These are phyloP conservation scores for Paraleonurus japonicus DNA, from an alignment of 257 asterid genomes.

Conservation along the genomic window DNA sequence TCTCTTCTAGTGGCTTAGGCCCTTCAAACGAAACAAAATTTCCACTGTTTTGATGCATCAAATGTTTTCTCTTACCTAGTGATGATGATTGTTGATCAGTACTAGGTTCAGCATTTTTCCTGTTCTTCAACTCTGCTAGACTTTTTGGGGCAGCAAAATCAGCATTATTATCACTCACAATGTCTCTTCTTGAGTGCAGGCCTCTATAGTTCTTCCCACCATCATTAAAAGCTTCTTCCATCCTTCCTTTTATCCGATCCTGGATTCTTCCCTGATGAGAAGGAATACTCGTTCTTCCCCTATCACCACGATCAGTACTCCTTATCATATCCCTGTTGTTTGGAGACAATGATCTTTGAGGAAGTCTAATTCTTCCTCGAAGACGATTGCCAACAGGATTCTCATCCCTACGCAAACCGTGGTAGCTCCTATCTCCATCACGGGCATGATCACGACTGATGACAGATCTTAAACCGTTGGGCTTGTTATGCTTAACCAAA, in stretches of 20 bases:
- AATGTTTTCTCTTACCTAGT: constrained; percentile 68
- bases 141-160: constrained; percentile 72
- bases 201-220: constrained; percentile 47
- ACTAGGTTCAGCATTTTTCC: constrained; percentile 42
- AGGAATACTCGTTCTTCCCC: constrained; percentile 35
- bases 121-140: constrained; percentile 67
- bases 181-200: constrained; percentile 46
- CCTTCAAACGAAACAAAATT: constrained; percentile 69
- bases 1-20: constrained; percentile 87
- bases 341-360: constrained; percentile 53
- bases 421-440: constrained; percentile 46
- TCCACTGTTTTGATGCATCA: constrained; percentile 40
- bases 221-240: constrained; percentile 43
- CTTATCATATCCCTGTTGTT: constrained; percentile 43
- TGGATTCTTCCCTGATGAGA: constrained; percentile 54
- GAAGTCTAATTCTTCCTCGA: constrained; percentile 70
- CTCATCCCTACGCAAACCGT: constrained; percentile 44
- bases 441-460: constrained; percentile 56
- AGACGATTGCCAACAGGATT: constrained; percentile 63
- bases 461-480: constrained; percentile 82
- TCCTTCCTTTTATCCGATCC: constrained; percentile 60
- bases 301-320: constrained; percentile 44
- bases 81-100: constrained; percentile 37
- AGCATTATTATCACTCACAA: constrained; percentile 26
- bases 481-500: constrained; percentile 55